These are phyloP conservation scores for Alternaria brassicae DNA, from an alignment of 2,329 filamentous ascomycete species.

Conservation along the genomic window DNA sequence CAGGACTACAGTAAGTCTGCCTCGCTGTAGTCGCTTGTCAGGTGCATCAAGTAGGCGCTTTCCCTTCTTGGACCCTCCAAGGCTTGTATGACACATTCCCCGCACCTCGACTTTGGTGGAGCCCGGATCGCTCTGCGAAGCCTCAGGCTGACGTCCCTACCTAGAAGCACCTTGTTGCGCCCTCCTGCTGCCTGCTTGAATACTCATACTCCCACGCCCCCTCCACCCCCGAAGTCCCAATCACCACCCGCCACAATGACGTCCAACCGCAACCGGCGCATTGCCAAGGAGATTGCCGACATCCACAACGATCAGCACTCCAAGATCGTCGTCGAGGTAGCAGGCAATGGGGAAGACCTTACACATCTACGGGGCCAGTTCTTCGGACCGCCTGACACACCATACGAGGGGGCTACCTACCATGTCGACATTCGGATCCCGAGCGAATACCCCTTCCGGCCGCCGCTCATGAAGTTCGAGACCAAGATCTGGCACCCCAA, in stretches of 20 bases:
- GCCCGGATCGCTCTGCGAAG: constrained; percentile 5
- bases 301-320: constrained; percentile 77
- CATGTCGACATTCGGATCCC: constrained; percentile 87
- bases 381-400: constrained; percentile 86
- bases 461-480: constrained; percentile 87
- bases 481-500: constrained; percentile 99
- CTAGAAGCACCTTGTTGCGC: constrained; percentile 13
- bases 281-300: constrained; percentile 79
- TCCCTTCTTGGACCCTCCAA: constrained; percentile 16
- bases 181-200: constrained; percentile 11
- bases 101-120: constrained; percentile 5
- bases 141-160: constrained; percentile 18
- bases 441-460: constrained; percentile 89
- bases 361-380: constrained; percentile 85
- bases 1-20: background rate
- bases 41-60: background rate
- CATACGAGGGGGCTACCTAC: constrained; percentile 87
- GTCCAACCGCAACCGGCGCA: constrained; percentile 65
- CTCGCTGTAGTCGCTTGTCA: background rate
- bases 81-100: constrained; percentile 14
- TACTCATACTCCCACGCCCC: constrained; percentile 6
- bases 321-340: constrained; percentile 73
- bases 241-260: constrained; percentile 53
- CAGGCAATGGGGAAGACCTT: constrained; percentile 71
- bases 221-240: background rate